Evolutionary conservation across 345 rosid species (phyloP), one percentile per base, ranked within the genome.

Genomic region (Eucalyptus erythrocorys): DNA sequence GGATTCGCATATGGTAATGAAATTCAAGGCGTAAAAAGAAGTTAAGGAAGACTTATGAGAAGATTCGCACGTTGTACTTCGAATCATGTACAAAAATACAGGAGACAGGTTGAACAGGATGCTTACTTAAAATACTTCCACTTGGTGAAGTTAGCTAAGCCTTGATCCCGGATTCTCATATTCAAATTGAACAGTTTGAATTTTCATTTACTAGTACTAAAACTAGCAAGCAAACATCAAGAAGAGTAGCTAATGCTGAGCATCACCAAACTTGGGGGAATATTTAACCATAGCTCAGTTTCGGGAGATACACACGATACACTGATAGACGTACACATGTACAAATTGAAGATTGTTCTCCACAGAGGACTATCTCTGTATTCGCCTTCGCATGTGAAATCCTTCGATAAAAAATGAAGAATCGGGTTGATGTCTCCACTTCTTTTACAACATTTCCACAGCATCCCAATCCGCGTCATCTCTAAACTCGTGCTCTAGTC

Each of bases 381-480:
- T 71, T 71, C 26, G 13, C 81, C 81, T 71, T 71, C 80, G 6
- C 24, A 6, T 8, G 80, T 71, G 3, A 68, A 68, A 17, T 68
- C 43, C 80, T 34, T 68, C 80, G 4, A 17, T 68, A 34, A 71
- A 5, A 68, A 17, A 17, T 17, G 81, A 71, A 71, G 81, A 71
- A 71, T 34, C 21, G 19, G 2, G 86, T 24, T 6, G 34, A 84
- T 5, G 6, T 45, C 86, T 43, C 89, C 90, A 30, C 89, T 93
- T 93, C 89, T 7, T 48, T 14, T 85, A 51, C 32, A 30, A 30
- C 87, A 92, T 93, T 87, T 96, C 94, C 6, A 90, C 88, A 27
- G 87, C 86, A 86, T 95, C 96, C 97, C 95, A 94, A 59, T 93
- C 94, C 10, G 96, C 89, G 91, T 90, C 93, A 53, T 93, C 91